These are phyloP conservation scores for Chytriomyces sp. DNA, from an alignment of 192 early-diverging fungal genomes.

Conservation along the genomic window DNA sequence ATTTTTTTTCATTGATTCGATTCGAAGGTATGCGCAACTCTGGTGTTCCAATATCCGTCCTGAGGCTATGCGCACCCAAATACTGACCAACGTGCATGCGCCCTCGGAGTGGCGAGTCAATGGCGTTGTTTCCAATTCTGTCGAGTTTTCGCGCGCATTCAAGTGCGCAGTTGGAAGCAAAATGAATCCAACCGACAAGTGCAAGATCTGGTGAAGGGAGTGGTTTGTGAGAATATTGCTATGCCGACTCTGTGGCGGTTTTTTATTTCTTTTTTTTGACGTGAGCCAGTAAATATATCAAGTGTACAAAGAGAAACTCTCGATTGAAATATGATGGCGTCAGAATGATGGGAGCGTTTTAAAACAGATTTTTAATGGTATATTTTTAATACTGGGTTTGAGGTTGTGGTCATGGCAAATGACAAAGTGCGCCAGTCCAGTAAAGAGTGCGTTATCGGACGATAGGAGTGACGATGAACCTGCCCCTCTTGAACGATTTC, in stretches of 20 bases:
- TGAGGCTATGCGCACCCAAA: conserved; percentile 35
- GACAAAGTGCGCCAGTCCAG: too few relatives aligned
- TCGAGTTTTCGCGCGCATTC: conserved; percentile 72
- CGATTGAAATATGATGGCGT: too few relatives aligned
- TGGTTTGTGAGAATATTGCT: too few relatives aligned
- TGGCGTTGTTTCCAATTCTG: conserved; percentile 69
- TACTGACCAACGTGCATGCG: conserved; percentile 71
- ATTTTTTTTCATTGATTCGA: conserved; percentile 26
- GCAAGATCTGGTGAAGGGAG: conserved; percentile 30
- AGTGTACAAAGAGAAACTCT: too few relatives aligned
- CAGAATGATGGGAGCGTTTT: too few relatives aligned
- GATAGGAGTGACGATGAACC: neutral
- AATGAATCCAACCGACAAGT: conserved; percentile 70
- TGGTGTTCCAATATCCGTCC: conserved; percentile 39
- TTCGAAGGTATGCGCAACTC: conserved; percentile 42
- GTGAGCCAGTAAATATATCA: too few relatives aligned
- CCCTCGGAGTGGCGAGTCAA: conserved; percentile 71
- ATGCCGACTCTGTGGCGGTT: too few relatives aligned
- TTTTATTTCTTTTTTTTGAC: too few relatives aligned
- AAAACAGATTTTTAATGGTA: too few relatives aligned
- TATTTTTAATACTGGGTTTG: too few relatives aligned
- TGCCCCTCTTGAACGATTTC: neutral
- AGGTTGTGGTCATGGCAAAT: too few relatives aligned
- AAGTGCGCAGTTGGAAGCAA: conserved; percentile 60
- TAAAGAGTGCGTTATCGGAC: neutral